Percentiles rank a stretch among this genome's conserved stretches.
Evolutionary conservation across 2,329 filamentous ascomycete genomes (phyloP).

Genomic region (Colletotrichum kahawae): DNA sequence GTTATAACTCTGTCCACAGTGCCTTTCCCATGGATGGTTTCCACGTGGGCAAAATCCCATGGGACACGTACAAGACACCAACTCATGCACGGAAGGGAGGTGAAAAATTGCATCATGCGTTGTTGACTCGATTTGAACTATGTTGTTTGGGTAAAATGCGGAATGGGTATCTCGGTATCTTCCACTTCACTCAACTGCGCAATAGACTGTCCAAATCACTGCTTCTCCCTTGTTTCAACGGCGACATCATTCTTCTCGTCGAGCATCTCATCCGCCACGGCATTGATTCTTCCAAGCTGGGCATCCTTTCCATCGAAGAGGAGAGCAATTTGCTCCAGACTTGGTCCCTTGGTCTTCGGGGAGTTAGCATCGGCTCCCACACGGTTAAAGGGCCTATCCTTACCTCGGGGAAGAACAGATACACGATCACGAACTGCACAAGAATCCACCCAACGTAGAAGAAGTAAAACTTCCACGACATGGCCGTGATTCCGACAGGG

Average conservation of each 20-base stretch:
- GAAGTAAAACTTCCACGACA: slow-evolving; percentile 62
- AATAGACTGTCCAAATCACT: background rate
- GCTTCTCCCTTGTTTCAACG: background rate
- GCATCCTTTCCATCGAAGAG: slow-evolving; percentile 22
- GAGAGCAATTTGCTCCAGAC: slow-evolving; percentile 24
- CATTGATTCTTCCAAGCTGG: slow-evolving; percentile 1
- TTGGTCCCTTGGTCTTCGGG: slow-evolving; percentile 23
- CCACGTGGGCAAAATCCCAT: background rate
- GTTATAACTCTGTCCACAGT: background rate
- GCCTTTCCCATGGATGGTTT: background rate
- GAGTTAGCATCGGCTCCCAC: background rate
- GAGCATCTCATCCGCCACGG: slow-evolving; percentile 12
- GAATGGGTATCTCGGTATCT: background rate
- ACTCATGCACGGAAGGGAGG: background rate
- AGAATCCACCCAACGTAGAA: slow-evolving; percentile 48
- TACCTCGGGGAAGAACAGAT: slow-evolving; percentile 24
- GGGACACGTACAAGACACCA: background rate
- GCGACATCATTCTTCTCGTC: background rate
- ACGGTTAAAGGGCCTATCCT: background rate
- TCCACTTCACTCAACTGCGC: background rate
- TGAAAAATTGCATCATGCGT: background rate
- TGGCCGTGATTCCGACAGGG: slow-evolving; percentile 54
- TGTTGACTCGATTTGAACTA: background rate
- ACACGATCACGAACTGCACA: slow-evolving; percentile 46
- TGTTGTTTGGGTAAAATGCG: background rate